Base-by-base conservation (phyloP, 352 stramenopile species). In the Pseudoperonospora humuli region DNA sequence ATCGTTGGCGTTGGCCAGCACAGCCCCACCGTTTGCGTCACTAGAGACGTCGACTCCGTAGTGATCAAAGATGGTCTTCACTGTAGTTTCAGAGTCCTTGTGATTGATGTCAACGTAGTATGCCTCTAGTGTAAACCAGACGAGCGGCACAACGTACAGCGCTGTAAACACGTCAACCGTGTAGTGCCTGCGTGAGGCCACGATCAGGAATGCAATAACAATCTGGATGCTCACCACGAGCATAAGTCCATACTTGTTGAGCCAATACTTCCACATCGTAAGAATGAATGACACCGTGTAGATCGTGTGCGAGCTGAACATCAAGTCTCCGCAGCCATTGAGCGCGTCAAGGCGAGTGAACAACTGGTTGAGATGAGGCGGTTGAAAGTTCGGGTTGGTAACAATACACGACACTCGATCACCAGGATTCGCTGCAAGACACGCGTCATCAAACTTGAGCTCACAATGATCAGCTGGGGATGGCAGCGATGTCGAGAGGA, bases 231-330 rank as follows among this genome's bases (percentile, higher is more conserved):
- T 64, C 6, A 88, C 38, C 72, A 95, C 91, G 44, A 86, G 52
- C 8, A 60, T 45, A 47, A 90, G 64, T 31, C 89, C 58, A 40
- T 59, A 76, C 46, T 79, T 84, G 69, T 79, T 87, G 47, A 66
- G 73, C 75, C 84, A 95, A 69, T 86, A 95, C 60, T 93, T 95
- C 69, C 58, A 86, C 25, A 86, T 54, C 18, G 70, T 83, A 25
- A 91, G 57, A 45, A 94, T 93, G 37, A 94, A 73, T 48, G 81
- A 85, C 61, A 95, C 53, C 3, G 82, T 93, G 76, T 93, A 95
- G 56, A 95, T 96, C 15, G 82, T 96, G 66, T 96, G 86, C 23
- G 80, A 94, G 54, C 81, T 95, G 53, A 94, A 96, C 82, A 96
- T 95, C 44, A 96, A 65, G 52, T 96, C 86, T 25, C 86, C 86